Conservation (phyloP, 495 filamentous ascomycete genomes). For the Neurospora sp. region DNA sequence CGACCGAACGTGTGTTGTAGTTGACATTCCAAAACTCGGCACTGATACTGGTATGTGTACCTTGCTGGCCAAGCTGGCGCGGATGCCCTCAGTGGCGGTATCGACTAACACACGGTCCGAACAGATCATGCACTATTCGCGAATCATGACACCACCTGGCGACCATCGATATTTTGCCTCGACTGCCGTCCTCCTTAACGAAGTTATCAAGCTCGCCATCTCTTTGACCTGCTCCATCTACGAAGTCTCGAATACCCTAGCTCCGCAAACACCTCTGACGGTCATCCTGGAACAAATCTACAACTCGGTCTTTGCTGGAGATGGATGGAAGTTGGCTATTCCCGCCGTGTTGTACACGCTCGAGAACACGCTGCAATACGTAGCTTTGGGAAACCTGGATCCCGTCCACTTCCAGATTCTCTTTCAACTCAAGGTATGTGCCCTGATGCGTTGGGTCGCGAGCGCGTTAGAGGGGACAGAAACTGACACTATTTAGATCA, state of each 20-base stretch:
- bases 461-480: background rate
- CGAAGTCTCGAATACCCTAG: conserved; percentile 66
- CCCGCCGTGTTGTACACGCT: conserved; percentile 83
- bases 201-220: conserved; percentile 81
- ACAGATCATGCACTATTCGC: conserved; percentile 84
- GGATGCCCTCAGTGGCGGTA: background rate
- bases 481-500: conserved; percentile 38
- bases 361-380: conserved; percentile 85
- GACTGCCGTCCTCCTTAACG: conserved; percentile 88
- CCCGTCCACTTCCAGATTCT: conserved; percentile 88
- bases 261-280: conserved; percentile 66
- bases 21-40: conserved; percentile 73
- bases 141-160: conserved; percentile 73
- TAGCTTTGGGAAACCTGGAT: conserved; percentile 83
- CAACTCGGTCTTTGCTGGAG: conserved; percentile 73
- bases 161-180: conserved; percentile 86
- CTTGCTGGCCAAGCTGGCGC: background rate
- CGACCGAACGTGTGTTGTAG: conserved; percentile 27
- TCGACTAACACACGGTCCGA: conserved; percentile 6
- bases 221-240: conserved; percentile 79
- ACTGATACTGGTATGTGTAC: conserved; percentile 54
- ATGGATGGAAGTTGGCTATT: conserved; percentile 92
- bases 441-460: background rate
- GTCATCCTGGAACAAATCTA: conserved; percentile 73
- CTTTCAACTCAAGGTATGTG: conserved; percentile 68